Evolutionary conservation across 2,329 filamentous ascomycete species (phyloP).

Genomic region (Dothideomycetes sp.): DNA sequence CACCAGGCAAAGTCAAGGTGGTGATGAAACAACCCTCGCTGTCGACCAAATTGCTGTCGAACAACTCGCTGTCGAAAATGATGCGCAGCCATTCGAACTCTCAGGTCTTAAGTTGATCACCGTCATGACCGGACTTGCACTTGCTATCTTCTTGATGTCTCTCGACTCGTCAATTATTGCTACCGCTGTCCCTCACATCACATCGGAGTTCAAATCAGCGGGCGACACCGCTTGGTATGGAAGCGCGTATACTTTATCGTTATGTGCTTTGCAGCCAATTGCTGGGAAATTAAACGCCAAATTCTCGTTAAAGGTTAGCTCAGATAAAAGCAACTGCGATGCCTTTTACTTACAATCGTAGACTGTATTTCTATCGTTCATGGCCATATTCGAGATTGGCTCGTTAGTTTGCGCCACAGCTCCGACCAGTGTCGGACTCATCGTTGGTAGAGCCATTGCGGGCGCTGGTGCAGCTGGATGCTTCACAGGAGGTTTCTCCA

Average conservation of each 20-base stretch:
- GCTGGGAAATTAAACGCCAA: constrained; percentile 38
- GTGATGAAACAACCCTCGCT: no score
- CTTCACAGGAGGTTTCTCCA: constrained; percentile 20
- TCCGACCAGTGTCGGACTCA: constrained; percentile 22
- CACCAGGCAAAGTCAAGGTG: no score
- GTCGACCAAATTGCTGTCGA: no score
- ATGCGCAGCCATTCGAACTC: constrained; percentile 1
- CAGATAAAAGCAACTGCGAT: background rate
- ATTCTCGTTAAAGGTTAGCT: constrained; percentile 22
- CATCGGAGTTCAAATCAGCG: constrained; percentile 29
- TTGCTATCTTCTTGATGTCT: constrained; percentile 4
- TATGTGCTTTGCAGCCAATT: constrained; percentile 31
- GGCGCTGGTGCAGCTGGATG: constrained; percentile 31
- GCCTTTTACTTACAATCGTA: background rate
- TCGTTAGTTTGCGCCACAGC: constrained; percentile 41
- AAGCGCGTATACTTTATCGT: constrained; percentile 32
- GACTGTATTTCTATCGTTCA: constrained; percentile 21
- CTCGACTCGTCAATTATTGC: constrained; percentile 17
- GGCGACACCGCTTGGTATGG: constrained; percentile 29
- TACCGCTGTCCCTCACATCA: constrained; percentile 28
- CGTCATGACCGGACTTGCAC: constrained; percentile 1
- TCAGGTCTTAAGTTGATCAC: constrained; percentile 1
- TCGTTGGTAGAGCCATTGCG: constrained; percentile 30
- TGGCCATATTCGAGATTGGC: constrained; percentile 43
- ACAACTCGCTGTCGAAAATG: background rate